Conservation (phyloP, 176 grass and related monocot species). For the Carex parvula region DNA sequence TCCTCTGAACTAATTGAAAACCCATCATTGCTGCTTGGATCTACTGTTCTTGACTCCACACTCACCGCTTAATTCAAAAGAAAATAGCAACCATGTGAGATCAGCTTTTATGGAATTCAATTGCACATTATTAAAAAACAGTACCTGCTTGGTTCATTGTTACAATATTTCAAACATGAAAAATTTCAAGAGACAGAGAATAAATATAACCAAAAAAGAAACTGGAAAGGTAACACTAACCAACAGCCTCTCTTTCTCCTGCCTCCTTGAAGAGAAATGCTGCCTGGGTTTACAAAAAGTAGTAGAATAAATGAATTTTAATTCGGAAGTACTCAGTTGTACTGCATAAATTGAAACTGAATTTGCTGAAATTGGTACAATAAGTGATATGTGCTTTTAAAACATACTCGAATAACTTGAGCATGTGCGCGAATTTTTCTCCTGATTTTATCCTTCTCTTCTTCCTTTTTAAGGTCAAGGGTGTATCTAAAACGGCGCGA, state of each 20-base stretch:
- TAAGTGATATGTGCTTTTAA: background rate
- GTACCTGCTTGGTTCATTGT: background rate
- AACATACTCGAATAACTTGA: constrained; percentile 63
- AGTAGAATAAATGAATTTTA: constrained; percentile 13
- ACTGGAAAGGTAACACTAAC: constrained; percentile 28
- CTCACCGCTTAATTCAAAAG: constrained; percentile 1
- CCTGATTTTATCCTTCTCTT: constrained; percentile 47
- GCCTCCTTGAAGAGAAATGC: constrained; percentile 89
- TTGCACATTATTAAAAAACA: background rate
- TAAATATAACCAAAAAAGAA: background rate
- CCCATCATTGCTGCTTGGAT: constrained; percentile 10
- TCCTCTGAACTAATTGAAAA: constrained; percentile 28
- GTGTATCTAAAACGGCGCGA: constrained; percentile 65
- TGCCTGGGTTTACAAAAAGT: constrained; percentile 56
- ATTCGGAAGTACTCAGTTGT: background rate
- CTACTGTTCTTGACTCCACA: constrained; percentile 15
- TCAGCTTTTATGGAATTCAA: background rate
- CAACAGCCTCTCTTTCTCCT: constrained; percentile 53
- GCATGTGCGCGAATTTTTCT: constrained; percentile 53
- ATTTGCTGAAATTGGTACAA: constrained; percentile 1
- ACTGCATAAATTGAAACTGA: background rate
- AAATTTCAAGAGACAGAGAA: background rate
- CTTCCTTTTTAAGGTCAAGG: constrained; percentile 51
- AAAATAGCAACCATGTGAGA: background rate
- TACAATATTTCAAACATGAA: background rate